A percentile compares a stretch with the other conserved stretches of the same genome.
Conservation (phyloP, 208 protist genomes). For the Kentomonas sorsogonicus region DNA sequence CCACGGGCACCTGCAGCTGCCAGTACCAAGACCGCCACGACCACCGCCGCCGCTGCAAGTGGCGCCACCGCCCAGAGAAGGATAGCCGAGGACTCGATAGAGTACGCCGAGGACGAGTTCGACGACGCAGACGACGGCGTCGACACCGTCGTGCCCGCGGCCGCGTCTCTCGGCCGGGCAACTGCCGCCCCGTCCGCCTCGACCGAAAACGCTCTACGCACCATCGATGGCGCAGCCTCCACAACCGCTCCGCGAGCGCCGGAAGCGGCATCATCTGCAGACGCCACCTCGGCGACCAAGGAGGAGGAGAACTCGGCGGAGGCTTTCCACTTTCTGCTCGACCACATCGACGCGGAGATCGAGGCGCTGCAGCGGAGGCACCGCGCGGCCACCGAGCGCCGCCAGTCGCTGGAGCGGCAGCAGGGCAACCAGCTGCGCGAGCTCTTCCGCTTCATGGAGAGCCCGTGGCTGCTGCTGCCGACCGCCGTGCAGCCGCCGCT, state of each 20-base stretch:
- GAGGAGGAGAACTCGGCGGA: constrained; percentile 26
- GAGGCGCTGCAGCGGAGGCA: constrained; percentile 56
- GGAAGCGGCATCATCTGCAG: background rate
- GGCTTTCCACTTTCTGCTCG: constrained; percentile 66
- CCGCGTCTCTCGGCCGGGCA: background rate
- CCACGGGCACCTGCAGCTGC: background rate
- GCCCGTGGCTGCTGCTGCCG: constrained; percentile 61
- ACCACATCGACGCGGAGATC: constrained; percentile 80
- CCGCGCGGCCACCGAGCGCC: constrained; percentile 32
- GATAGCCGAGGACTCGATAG: constrained; percentile 9
- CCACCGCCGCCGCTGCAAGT: too few relatives aligned
- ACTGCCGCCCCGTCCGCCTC: background rate
- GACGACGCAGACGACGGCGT: constrained; percentile 5
- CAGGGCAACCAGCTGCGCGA: constrained; percentile 50
- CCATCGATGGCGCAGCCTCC: background rate
- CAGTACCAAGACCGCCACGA: background rate
- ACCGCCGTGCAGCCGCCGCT: constrained; percentile 40
- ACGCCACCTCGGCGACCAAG: constrained; percentile 10
- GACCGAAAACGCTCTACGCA: background rate
- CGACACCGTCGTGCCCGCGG: background rate
- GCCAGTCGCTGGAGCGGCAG: constrained; percentile 29
- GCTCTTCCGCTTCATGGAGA: constrained; percentile 64
- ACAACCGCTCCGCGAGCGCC: background rate
- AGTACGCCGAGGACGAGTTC: constrained; percentile 14
- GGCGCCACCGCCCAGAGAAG: background rate